A percentile compares a stretch with the other conserved stretches of the same genome.
These are phyloP conservation scores for Ogataea degrootiae DNA, from an alignment of 805 yeast genomes.

Conservation along the genomic window DNA sequence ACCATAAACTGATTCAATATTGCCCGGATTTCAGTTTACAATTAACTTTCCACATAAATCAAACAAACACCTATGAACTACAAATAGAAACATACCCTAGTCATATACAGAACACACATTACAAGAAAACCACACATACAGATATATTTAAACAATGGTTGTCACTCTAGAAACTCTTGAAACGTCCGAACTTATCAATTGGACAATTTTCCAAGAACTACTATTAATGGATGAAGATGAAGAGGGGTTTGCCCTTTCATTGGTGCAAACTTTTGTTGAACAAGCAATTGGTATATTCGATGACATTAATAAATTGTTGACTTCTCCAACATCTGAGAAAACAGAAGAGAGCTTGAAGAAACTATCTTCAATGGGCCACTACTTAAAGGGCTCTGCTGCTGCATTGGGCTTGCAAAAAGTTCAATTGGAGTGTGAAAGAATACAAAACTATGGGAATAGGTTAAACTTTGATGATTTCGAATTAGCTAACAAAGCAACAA, in stretches of 20 bases:
- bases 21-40: too few species aligned
- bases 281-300: slow-evolving; percentile 80
- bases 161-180: slow-evolving; percentile 30
- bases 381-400: slow-evolving; percentile 92
- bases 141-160: slow-evolving; percentile 8
- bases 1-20: too few species aligned
- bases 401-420: slow-evolving; percentile 82
- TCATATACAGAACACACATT: neutral
- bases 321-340: slow-evolving; percentile 5
- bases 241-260: slow-evolving; percentile 76
- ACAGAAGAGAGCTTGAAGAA: slow-evolving; percentile 44
- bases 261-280: slow-evolving; percentile 80
- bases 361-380: slow-evolving; percentile 81
- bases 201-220: slow-evolving; percentile 84
- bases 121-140: neutral
- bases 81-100: too few species aligned
- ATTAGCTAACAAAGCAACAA: slow-evolving; percentile 28
- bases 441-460: slow-evolving; percentile 80
- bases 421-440: slow-evolving; percentile 84
- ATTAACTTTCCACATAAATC: too few species aligned
- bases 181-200: slow-evolving; percentile 68
- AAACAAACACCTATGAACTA: too few species aligned
- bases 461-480: slow-evolving; percentile 24
- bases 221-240: slow-evolving; percentile 96
- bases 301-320: slow-evolving; percentile 58